These are phyloP conservation scores for Crataegus laevigata DNA, from an alignment of 306 rosid species.

Conservation along the genomic window DNA sequence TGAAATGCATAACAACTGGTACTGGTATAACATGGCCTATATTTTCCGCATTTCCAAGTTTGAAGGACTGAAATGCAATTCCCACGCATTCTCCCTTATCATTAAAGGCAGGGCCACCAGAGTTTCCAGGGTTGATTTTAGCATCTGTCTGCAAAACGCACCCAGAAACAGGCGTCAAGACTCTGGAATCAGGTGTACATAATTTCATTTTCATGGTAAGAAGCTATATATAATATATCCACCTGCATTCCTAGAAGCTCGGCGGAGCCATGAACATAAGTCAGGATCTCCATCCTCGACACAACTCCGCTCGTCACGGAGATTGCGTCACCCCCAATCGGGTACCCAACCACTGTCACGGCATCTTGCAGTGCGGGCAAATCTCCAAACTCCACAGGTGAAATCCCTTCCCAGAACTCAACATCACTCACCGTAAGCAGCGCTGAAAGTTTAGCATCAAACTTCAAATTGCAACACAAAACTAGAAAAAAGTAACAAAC, in stretches of 20 bases:
- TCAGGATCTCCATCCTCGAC: conserved; percentile 69
- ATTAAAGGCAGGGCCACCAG: conserved; percentile 81
- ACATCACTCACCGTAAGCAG: conserved; percentile 67
- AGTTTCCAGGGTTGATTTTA: conserved; percentile 78
- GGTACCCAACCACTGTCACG: conserved; percentile 73
- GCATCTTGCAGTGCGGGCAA: conserved; percentile 79
- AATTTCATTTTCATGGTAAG: not conserved
- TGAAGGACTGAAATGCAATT: conserved; percentile 77
- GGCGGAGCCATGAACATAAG: conserved; percentile 78
- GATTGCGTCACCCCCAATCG: conserved; percentile 78
- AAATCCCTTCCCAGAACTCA: conserved; percentile 79
- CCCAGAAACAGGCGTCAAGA: conserved; percentile 2
- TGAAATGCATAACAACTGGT: conserved; percentile 71
- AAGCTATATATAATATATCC: not conserved
- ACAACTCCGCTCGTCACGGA: conserved; percentile 83
- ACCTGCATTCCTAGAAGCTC: conserved; percentile 88
- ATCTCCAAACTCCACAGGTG: conserved; percentile 65
- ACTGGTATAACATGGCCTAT: conserved; percentile 78
- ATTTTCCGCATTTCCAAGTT: conserved; percentile 69
- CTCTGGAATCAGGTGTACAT: not conserved
- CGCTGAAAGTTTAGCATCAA: conserved; percentile 24
- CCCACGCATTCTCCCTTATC: conserved; percentile 73
- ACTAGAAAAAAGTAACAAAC: not conserved
- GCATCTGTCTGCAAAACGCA: conserved; percentile 56
- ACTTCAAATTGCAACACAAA: not conserved